Evolutionary conservation across 1,139 yeast species (phyloP).

Genomic region (Zygosaccharomyces pseudobailii): DNA sequence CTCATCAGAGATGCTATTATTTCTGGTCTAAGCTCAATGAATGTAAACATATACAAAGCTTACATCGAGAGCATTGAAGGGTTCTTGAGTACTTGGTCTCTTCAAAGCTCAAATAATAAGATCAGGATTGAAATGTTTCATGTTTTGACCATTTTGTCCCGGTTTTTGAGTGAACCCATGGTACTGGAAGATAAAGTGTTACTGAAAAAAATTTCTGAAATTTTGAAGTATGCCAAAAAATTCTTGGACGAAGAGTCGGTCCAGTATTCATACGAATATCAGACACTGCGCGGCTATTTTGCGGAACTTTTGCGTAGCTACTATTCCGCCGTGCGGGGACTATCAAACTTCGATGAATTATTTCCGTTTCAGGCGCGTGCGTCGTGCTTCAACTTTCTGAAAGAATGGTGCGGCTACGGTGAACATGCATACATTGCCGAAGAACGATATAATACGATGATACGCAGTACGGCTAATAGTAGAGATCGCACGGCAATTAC

Average conservation of each 20-base stretch:
- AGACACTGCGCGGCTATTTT: conserved; percentile 72
- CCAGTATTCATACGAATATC: conserved; percentile 69
- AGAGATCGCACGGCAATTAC: conserved; percentile 39
- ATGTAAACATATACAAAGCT: conserved; percentile 81
- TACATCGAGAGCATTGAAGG: conserved; percentile 74
- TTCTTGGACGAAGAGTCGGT: conserved; percentile 55
- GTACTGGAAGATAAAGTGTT: conserved; percentile 67
- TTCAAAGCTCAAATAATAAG: conserved; percentile 37
- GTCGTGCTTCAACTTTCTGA: conserved; percentile 73
- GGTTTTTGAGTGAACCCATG: conserved; percentile 49
- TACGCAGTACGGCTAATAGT: conserved; percentile 40
- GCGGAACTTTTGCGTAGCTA: conserved; percentile 72
- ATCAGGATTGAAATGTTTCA: conserved; percentile 76
- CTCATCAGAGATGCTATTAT: conserved; percentile 81
- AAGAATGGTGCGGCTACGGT: conserved; percentile 95
- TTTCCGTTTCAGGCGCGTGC: conserved; percentile 83
- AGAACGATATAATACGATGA: conserved; percentile 65
- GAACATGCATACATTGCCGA: conserved; percentile 54
- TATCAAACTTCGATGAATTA: conserved; percentile 42
- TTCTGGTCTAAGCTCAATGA: conserved; percentile 81
- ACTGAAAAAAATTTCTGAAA: conserved; percentile 55
- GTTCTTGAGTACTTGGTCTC: conserved; percentile 56
- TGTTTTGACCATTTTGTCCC: conserved; percentile 65
- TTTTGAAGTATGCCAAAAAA: conserved; percentile 60
- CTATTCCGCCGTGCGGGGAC: conserved; percentile 47